Evolutionary conservation across 306 rosid species (phyloP), one percentile per base, ranked within the genome.

Genomic region (Dryas octopetala): DNA sequence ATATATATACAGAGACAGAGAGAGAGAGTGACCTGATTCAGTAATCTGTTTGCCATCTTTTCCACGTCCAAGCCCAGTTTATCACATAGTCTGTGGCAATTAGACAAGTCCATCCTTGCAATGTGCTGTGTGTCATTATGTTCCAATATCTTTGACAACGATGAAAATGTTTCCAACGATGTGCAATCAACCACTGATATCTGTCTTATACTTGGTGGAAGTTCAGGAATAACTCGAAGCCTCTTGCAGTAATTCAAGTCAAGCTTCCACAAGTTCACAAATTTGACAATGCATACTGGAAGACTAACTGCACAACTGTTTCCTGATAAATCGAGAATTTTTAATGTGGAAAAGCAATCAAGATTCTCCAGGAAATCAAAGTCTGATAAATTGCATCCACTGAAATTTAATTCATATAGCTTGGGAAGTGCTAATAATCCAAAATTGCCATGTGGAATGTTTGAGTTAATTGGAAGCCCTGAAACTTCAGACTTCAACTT

Each of bases 381-480:
- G 64, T 59, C 5, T 13, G 64, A 23, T 28, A 59, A 26, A 1
- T 4, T 59, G 16, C 63, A 26, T 4, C 26, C 3, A 3, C 0
- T 3, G 26, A 59, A 23, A 9, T 0, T 0, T 0, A 19, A 7
- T 0, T 0, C 2, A 5, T 2, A 0, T 1, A 1, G 5, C 9
- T 17, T 3, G 12, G 32, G 62, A 17, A 19, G 1, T 17, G 23
- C 26, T n/a, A 2, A 19, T 54, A 17, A 54, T n/a, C 23, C 28
- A 54, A 1, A 57, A 14, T 23, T 0, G 2, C 17, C 14, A 9
- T 1, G 28, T 28, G 32, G 32, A 28, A 28, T 28, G 32, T 28
- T 28, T 28, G 32, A 1, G 32, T 28, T 28, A 28, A 28, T 28
- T 23, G 6, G 12, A 26, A 66, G n/a, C 11, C 14, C 0, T 53